These are phyloP conservation scores for Udeniomyces megalosporus DNA, from an alignment of 768 basidiomycete species.

Conservation along the genomic window DNA sequence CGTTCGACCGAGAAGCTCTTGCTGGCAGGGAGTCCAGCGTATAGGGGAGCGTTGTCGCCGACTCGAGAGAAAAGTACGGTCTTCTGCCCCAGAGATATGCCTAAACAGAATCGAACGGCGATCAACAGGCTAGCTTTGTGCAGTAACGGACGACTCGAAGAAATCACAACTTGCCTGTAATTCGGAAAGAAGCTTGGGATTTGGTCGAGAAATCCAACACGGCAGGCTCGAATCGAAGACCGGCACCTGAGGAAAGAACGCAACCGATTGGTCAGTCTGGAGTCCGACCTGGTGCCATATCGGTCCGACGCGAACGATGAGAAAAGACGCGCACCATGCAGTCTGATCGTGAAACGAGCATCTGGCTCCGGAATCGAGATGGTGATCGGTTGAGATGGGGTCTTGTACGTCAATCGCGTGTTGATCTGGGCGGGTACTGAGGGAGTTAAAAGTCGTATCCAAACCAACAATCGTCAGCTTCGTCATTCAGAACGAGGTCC, in stretches of 20 bases:
- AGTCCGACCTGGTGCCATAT: too few relatives aligned
- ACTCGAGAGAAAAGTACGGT: conserved; percentile 67
- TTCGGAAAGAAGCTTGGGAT: conserved; percentile 70
- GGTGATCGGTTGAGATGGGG: conserved; percentile 73
- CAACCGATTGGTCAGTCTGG: too few relatives aligned
- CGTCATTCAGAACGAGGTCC: too few relatives aligned
- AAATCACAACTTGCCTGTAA: conserved; percentile 59
- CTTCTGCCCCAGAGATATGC: conserved; percentile 57
- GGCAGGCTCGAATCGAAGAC: conserved; percentile 73
- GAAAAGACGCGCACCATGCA: conserved; percentile 41
- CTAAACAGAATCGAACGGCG: not conserved
- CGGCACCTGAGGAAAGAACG: conserved; percentile 66
- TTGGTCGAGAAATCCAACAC: conserved; percentile 62
- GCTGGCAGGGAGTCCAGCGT: conserved; percentile 64
- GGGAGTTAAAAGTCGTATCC: too few relatives aligned
- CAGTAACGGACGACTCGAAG: not conserved
- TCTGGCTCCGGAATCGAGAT: conserved; percentile 74
- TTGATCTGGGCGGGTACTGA: conserved; percentile 46
- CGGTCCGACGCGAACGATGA: too few relatives aligned
- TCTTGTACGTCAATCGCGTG: conserved; percentile 62
- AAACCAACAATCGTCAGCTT: too few relatives aligned
- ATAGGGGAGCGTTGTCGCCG: conserved; percentile 67
- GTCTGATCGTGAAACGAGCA: conserved; percentile 59
- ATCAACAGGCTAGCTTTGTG: not conserved
- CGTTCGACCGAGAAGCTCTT: conserved; percentile 57